Evolutionary conservation across 306 rosid species (phyloP).

Genomic region (Neltuma alba): DNA sequence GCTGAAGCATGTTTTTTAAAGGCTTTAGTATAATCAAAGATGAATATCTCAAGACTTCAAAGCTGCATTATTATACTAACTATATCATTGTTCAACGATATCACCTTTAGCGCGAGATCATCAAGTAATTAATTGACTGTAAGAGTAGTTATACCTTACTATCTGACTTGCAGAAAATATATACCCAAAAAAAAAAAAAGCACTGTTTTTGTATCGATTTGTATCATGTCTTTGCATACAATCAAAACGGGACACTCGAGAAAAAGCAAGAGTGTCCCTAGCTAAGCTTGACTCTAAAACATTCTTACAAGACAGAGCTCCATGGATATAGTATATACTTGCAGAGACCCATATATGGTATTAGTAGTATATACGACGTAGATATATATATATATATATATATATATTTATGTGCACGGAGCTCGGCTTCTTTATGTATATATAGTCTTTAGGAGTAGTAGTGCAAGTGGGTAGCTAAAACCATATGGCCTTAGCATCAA

Average conservation of each 20-base stretch:
- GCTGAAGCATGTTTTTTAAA: conserved; percentile 12
- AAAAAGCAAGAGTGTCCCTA: conserved; percentile 42
- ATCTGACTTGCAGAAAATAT: conserved; percentile 21
- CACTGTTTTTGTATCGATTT: conserved; percentile 22
- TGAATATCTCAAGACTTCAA: not conserved
- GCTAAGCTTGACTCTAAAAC: conserved; percentile 24
- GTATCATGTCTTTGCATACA: conserved; percentile 21
- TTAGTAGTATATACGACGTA: not conserved
- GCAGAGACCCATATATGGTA: conserved; percentile 4
- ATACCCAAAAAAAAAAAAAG: not conserved
- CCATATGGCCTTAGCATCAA: conserved; percentile 96
- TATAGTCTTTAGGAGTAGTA: not conserved
- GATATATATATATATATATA: not conserved
- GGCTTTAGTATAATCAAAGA: not conserved
- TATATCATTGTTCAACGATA: not conserved
- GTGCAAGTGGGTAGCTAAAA: conserved; percentile 43
- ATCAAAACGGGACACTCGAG: conserved; percentile 43
- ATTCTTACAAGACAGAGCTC: conserved; percentile 25
- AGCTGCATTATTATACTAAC: conserved; percentile 9
- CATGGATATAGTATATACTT: conserved; percentile 23
- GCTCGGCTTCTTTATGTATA: conserved; percentile 28
- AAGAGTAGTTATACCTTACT: not conserved
- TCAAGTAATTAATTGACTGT: conserved; percentile 12
- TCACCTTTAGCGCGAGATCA: not conserved
- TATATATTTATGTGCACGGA: conserved; percentile 6